Base-by-base conservation (phyloP, 371 early-diverging fungal genomes). In the Mortierella polycephala region DNA sequence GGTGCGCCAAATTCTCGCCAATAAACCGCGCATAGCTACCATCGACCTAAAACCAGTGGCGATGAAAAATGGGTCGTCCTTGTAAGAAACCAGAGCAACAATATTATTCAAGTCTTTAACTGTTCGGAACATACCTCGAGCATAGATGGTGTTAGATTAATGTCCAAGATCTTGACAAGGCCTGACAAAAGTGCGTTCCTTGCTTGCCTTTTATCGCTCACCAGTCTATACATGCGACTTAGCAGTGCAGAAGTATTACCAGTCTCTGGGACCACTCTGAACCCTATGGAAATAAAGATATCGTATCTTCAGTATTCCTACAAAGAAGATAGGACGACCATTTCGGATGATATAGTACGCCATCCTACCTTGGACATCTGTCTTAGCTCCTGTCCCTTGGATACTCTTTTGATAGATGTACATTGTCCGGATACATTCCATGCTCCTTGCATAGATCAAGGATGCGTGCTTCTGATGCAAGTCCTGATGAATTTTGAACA, bases 401-500 rank as follows among this genome's bases (percentile, higher is more conserved):
- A 91, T 44, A 18, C 82, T 69, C 44, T 74, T 70, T 65, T 93
- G 94, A 80, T 91, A 96, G 14, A 88, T 83, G 69, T 87, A 96
- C n/a, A 91, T 88, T 14, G 85, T 84, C 20, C 81, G 79, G 13
- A 97, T 85, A 52, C 92, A 92, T 20, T 94, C 94, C 45, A 87
- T 81, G 82, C 90, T 90, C 58, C 87, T 87, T 23, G 87, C 83
- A 74, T 96, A 94, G 41, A 98, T 91, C 57, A 96, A 84, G 10
- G 91, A 87, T 0, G 94, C 91, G 67, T 95, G 93, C 81, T 96
- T 96, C 62, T 88, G 90, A 75, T 90, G 88, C 8, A 95, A 83
- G 55, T 90, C 89, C 47, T 83, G 81, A 76, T 98, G 95, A 39
- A 95, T 75, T 63, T 84, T 83, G 49, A 89, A 84, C 0, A 95